Percentiles rank a stretch among this genome's conserved stretches.
These are phyloP conservation scores for Pseudonitzschia multistriata DNA, from an alignment of 108 stramenopile genomes.

Conservation along the genomic window DNA sequence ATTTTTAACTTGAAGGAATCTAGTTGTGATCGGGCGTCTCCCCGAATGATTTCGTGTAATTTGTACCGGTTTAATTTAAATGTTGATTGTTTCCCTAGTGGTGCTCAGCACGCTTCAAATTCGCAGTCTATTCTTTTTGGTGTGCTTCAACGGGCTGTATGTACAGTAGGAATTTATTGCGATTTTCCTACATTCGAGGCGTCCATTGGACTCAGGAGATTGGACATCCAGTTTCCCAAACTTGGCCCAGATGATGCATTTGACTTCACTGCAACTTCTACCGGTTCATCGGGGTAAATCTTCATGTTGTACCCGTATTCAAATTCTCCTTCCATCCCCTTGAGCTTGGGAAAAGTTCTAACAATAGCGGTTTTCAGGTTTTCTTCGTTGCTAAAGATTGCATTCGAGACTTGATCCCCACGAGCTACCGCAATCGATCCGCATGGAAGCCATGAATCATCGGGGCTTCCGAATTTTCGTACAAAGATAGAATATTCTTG, in stretches of 20 bases:
- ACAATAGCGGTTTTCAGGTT: conserved; percentile 61
- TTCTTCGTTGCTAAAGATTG: conserved; percentile 77
- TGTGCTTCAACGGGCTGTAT: background rate
- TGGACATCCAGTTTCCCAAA: conserved; percentile 82
- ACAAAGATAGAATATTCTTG: conserved; percentile 85
- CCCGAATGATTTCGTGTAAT: background rate
- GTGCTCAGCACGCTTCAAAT: too few species aligned
- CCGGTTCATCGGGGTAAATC: conserved; percentile 85
- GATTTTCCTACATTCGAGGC: conserved; percentile 31
- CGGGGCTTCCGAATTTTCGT: conserved; percentile 81
- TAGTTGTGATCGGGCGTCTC: too few species aligned
- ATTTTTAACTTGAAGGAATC: too few species aligned
- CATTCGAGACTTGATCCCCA: conserved; percentile 76
- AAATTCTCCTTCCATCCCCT: conserved; percentile 72
- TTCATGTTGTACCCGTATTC: conserved; percentile 89
- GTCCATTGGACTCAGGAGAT: conserved; percentile 73
- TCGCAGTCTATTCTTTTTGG: background rate
- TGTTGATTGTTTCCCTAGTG: too few species aligned
- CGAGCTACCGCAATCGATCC: conserved; percentile 81
- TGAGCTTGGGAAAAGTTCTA: conserved; percentile 65
- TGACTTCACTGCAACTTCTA: conserved; percentile 72
- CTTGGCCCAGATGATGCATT: conserved; percentile 46
- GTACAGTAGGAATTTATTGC: background rate
- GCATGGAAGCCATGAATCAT: conserved; percentile 76
- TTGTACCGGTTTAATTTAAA: too few species aligned